Conservation (phyloP, 345 rosid species). For the Citrus unshiu region DNA sequence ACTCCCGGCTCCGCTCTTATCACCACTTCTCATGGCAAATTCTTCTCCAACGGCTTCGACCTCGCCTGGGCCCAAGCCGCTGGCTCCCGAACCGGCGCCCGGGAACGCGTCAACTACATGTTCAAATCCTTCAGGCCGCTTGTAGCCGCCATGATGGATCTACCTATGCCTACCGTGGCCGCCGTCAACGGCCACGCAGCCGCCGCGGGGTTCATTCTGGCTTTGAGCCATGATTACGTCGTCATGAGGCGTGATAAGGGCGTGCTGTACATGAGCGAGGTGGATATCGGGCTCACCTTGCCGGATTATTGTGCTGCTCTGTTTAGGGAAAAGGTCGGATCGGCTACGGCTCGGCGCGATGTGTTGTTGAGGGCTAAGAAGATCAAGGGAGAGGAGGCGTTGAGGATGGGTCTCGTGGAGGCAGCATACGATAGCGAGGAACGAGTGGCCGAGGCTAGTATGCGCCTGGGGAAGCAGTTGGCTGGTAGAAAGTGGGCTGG, state of each 20-base stretch:
- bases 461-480: slow-evolving; percentile 48
- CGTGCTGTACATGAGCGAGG: slow-evolving; percentile 78
- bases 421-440: slow-evolving; percentile 48
- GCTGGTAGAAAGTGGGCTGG: slow-evolving; percentile 54
- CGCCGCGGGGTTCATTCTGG: slow-evolving; percentile 65
- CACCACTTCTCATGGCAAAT: slow-evolving; percentile 65
- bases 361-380: slow-evolving; percentile 48
- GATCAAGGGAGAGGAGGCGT: slow-evolving; percentile 59
- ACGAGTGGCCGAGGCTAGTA: slow-evolving; percentile 37
- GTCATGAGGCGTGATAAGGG: slow-evolving; percentile 65
- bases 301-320: slow-evolving; percentile 59
- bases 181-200: slow-evolving; percentile 84
- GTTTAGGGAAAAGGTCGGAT: slow-evolving; percentile 44
- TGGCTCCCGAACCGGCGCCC: slow-evolving; percentile 34
- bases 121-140: slow-evolving; percentile 44
- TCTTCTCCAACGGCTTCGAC: slow-evolving; percentile 89
- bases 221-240: slow-evolving; percentile 63
- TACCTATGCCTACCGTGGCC: slow-evolving; percentile 88
- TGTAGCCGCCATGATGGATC: slow-evolving; percentile 46
- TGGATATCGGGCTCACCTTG: slow-evolving; percentile 55
- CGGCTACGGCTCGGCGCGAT: slow-evolving; percentile 44
- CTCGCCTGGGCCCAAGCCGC: slow-evolving; percentile 64
- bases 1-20: slow-evolving; percentile 61
- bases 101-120: slow-evolving; percentile 45
- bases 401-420: slow-evolving; percentile 52